Percentiles rank a stretch among this genome's conserved stretches.
These are phyloP conservation scores for Micractinium conductrix DNA, from an alignment of 139 green algal genomes.

Conservation along the genomic window DNA sequence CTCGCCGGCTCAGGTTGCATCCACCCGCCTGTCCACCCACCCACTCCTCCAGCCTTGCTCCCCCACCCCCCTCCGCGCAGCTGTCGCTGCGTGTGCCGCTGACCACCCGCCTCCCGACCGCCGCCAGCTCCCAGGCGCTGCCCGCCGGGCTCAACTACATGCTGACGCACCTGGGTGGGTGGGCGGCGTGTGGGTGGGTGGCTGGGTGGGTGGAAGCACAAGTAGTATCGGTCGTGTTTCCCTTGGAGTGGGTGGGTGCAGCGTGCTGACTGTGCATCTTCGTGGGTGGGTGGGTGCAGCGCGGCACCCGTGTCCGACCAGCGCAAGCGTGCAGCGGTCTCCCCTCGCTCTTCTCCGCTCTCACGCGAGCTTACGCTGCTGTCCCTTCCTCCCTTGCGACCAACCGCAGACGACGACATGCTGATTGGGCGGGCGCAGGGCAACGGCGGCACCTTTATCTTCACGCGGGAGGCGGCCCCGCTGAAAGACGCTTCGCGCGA, in stretches of 20 bases:
- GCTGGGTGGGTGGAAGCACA: not conserved
- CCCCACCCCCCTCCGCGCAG: constrained; percentile 7
- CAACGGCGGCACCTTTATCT: constrained; percentile 55
- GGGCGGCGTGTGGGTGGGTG: not conserved
- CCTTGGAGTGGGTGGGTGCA: not conserved
- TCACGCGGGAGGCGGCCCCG: constrained; percentile 26
- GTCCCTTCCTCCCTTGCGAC: not conserved
- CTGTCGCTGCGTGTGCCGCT: constrained; percentile 38
- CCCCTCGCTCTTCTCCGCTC: too few species aligned
- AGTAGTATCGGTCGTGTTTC: not conserved
- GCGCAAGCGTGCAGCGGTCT: too few species aligned
- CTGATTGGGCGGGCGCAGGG: constrained; percentile 53
- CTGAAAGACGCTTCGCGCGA: too few species aligned
- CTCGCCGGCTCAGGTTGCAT: too few species aligned
- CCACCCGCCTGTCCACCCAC: not conserved
- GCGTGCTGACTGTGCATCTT: not conserved
- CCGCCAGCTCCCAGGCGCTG: constrained; percentile 8
- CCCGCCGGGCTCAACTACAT: constrained; percentile 45
- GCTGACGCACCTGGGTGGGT: constrained; percentile 46
- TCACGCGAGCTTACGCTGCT: not conserved
- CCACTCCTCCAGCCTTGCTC: not conserved
- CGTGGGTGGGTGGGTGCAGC: not conserved
- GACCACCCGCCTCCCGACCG: constrained; percentile 10
- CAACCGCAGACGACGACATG: constrained; percentile 53
- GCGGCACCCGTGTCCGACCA: too few species aligned